Evolutionary conservation across 768 basidiomycete species (phyloP), one percentile per base, ranked within the genome.

Genomic region (Pisolithus sp.): DNA sequence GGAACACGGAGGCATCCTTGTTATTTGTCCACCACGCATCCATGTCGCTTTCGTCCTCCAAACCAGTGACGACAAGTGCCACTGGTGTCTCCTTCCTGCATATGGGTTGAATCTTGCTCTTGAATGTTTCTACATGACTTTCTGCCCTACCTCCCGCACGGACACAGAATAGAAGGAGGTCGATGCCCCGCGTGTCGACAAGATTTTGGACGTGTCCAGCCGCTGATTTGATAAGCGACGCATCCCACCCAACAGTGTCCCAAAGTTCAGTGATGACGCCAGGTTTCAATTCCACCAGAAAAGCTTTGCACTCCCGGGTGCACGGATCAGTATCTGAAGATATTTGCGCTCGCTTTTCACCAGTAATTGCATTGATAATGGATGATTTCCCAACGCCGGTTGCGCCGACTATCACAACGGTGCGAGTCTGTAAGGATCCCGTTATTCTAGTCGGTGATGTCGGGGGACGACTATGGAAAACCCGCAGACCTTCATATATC

Each of bases 1-100:
- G 43, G 26, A 44, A 17, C 7, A 17, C 15, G 7, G 26, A 26
- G 24, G 15, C 17, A 26, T 44, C 24, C 44, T 66, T 48, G 47
- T 70, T 70, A 39, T 53, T 36, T 15, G 46, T 40, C 68, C 68
- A 69, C 71, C 71, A 72, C 42, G 51, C 50, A 7, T 59, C 57
- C 53, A 64, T 64, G 34, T 60, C 58, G 2, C 49, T 39, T 7
- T 65, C 53, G 7, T 34, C 58, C 43, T 62, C 58, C 13, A 59
- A 54, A n/a, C 58, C 58, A 4, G 54, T 59, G 17, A 59, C 58
- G 12, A 58, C 46, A 13, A 56, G 20, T 7, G 52, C 50, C 13
- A 59, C 47, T 9, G 46, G 50, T 17, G 50, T 47, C 15, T 50
- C 40, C 17, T 44, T 44, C 26, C 24, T 10, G 3, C 17, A 17